phyloP scores from a whole-genome alignment of 2,329 filamentous ascomycete species.

The Didymella pomorum region DNA sequence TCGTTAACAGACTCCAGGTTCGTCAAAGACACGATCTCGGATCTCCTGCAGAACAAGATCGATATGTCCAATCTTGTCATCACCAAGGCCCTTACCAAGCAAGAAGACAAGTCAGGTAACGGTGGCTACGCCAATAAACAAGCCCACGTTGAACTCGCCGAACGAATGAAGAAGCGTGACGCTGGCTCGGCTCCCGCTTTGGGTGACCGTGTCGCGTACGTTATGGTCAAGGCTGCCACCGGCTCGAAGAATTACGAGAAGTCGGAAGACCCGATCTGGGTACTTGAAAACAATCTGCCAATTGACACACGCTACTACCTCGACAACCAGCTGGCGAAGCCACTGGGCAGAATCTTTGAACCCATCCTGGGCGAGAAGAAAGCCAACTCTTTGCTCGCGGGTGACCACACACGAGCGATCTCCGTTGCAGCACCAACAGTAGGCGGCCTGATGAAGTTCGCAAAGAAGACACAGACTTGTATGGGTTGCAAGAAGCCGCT shows the following conservation, averaged over 20 bases:
- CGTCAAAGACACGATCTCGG: conserved; percentile 94
- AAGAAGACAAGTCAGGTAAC: conserved; percentile 46
- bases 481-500: conserved; percentile 99
- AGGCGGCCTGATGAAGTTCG: conserved; percentile 96
- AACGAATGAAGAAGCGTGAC: conserved; percentile 97
- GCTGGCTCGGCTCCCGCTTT: conserved; percentile 90
- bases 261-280: conserved; percentile 95
- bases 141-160: conserved; percentile 92
- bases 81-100: conserved; percentile 92
- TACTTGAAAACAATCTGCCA: conserved; percentile 95
- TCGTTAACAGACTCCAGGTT: conserved; percentile 66
- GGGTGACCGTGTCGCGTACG: conserved; percentile 96
- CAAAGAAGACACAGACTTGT: conserved; percentile 96
- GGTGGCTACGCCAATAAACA: conserved; percentile 82
- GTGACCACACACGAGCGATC: conserved; percentile 94
- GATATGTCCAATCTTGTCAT: conserved; percentile 99
- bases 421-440: conserved; percentile 89
- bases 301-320: conserved; percentile 99
- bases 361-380: conserved; percentile 95
- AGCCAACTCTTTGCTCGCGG: conserved; percentile 82
- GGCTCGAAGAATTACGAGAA: conserved; percentile 96
- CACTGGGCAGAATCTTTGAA: conserved; percentile 93
- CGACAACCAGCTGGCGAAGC: conserved; percentile 97
- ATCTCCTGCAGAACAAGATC: conserved; percentile 94
- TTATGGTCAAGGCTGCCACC: conserved; percentile 91